Base-by-base conservation (phyloP, 164 flowering plant genomes). In the Chloranthus sessilifolius region DNA sequence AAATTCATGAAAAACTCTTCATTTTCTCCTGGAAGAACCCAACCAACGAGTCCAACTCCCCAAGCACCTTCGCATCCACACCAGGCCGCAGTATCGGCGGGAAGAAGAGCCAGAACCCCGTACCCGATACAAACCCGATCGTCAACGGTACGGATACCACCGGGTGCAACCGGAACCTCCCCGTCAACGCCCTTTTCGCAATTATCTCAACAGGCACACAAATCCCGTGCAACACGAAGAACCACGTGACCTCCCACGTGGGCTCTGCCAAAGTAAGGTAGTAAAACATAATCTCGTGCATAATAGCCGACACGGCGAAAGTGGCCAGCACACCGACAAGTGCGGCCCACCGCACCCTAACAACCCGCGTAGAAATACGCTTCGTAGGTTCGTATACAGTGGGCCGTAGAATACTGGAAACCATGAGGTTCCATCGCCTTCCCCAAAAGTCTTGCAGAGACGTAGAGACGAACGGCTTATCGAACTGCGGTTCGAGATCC, bases 81-180 rank as follows among this genome's bases (percentile, higher is more conserved):
- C 73, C 66, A 22, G 23, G 41, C 64, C 81, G 61, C 17, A 58
- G 3, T 7, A 76, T 4, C 47, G 53, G 79, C 21, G 84, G 79
- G 25, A 74, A 71, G 44, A 79, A 74, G 58, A 72, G 48, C 75
- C 75, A 71, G 15, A 33, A 47, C 1, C 52, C 74, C 2, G 81
- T 79, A 15, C 33, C 70, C 47, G 42, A 52, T 52, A 76, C 68
- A 24, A 79, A 63, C 27, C 45, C 75, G 33, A 79, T 43, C 25
- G 77, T 63, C 23, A 72, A 17, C 17, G 17, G 2, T 5, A 39
- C 52, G 46, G 50, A 54, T 26, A 55, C 37, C n/a, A 31, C 70
- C 35, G 38, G 40, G 1, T 52, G 68, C 44, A 59, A 8, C 36
- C 34, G 44, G 22, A 23, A 22, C 40, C 25, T 28, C 20, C 54